Evolutionary conservation across 169 alveolate genomes (phyloP), one percentile per base, ranked within the genome.

Genomic region (Cryptosporidium viatorum): DNA sequence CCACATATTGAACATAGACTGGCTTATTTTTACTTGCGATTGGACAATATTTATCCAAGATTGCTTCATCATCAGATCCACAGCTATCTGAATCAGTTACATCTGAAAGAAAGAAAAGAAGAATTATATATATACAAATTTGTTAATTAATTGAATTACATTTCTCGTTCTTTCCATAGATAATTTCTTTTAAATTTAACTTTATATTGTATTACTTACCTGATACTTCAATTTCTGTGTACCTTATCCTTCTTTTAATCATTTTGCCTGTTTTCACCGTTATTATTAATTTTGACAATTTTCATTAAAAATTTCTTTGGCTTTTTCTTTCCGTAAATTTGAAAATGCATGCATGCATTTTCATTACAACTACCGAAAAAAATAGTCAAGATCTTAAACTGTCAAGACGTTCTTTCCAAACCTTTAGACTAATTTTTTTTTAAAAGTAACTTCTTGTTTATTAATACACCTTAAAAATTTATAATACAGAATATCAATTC

Each of bases 21-120:
- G 89, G 58, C 16, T 41, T 80, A 16, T 48, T 43, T 65, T 80
- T 62, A 29, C 80, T 62, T 1, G 75, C 89, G 3, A 80, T 80
- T 62, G 89, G 89, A 62, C 89, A 80, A 62, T 80, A 80, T 41
- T 80, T 80, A 16, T 37, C 41, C 33, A 80, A 31, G 10, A 80
- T 60, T 35, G 74, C 89, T 21, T 80, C 89, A 35, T 80, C 69
- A 41, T 80, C 89, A 8, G 89, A 80, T 10, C 75, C 89, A 65
- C 80, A 80, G 43, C 75, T 80, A 80, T 80, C 89, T 1, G 89
- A 80, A 26, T 60, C 89, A 18, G 80, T 43, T 18, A 80, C 29
- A 62, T 80, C 75, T 80, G 39, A 50, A 41, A 69, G 10, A 7
- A 33, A 41, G 8, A 9, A 37, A 41, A 69, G 10, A 7, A 33